A percentile compares a stretch with the other conserved stretches of the same genome.
Conservation (phyloP, 2,329 filamentous ascomycete species). For the Torrubiellomyces zombiae region DNA sequence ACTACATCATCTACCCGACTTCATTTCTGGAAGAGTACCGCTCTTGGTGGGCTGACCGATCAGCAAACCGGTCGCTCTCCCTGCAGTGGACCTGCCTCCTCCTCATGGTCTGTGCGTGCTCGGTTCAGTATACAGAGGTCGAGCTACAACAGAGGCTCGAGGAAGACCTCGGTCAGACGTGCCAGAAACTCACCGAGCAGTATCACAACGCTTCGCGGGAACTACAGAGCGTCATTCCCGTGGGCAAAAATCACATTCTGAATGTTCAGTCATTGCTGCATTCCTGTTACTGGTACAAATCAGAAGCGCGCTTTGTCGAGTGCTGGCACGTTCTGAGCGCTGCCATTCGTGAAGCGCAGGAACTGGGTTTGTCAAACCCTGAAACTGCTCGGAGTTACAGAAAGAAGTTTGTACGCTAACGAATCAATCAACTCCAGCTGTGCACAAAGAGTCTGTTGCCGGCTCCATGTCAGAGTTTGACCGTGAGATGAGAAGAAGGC, state of each 20-base stretch:
- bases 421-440: conserved; percentile 9
- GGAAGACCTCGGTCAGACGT: conserved; percentile 12
- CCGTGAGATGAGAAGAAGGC: conserved; percentile 17
- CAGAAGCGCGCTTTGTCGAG: conserved; percentile 19
- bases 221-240: conserved; percentile 15
- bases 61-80: conserved; percentile 13
- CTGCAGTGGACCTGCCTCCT: conserved; percentile 22
- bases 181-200: conserved; percentile 13
- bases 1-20: conserved; percentile 20
- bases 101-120: conserved; percentile 20
- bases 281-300: conserved; percentile 21
- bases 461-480: conserved; percentile 16
- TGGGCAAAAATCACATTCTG: conserved; percentile 15
- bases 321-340: conserved; percentile 19
- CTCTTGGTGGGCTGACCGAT: conserved; percentile 17
- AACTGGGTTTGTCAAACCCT: conserved; percentile 11
- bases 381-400: no score
- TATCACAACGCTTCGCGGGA: conserved; percentile 18
- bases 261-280: conserved; percentile 20
- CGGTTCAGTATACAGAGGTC: conserved; percentile 15
- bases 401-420: no score
- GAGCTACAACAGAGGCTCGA: conserved; percentile 15
- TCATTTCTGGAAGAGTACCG: conserved; percentile 19
- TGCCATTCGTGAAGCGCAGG: conserved; percentile 19
- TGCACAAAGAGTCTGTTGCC: conserved; percentile 14